Evolutionary conservation across 768 basidiomycete species (phyloP), one percentile per base, ranked within the genome.

Genomic region (Collybiopsis luxurians): DNA sequence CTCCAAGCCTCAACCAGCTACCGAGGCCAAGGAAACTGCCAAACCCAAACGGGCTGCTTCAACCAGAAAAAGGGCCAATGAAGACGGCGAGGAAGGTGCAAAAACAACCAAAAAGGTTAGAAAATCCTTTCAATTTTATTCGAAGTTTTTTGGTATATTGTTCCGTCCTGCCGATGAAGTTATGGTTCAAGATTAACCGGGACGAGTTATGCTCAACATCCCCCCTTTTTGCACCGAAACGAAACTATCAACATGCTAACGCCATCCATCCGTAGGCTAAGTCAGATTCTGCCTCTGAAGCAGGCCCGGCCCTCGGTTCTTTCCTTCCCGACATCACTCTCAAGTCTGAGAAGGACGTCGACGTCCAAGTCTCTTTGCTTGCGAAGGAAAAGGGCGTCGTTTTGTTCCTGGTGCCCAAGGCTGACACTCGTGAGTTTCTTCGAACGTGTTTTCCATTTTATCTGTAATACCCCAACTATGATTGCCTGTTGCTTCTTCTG

Each of bases 331-430:
- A 53, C 11, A 65, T 95, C 59, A 81, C 75, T 4, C 74, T 98
- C 58, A 87, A 93, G 74, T 92, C 93, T 68, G 91, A 97, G 73
- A 84, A 90, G 69, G 90, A 78, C 43, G 85, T 90, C 58, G 90
- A 94, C 53, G 73, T 93, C 24, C 82, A 92, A 58, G 77, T 92
- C 7, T 73, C 79, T 26, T 78, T 75, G 4, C 72, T 95, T 39
- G 77, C 85, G 2, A 75, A 75, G 27, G 86, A 93, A 62, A 78
- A 83, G 60, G 92, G 95, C 1, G 80, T 90, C 9, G 81, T 98
- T 30, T 69, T 98, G 58, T 95, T 93, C 75, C 73, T 90, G 3
- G 83, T 93, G 1, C 92, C 89, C 57, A 94, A 87, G 71, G 92
- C 89, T 40, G 90, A 92, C 73, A 93, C 90, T 19, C 85, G 88